phyloP scores from a whole-genome alignment of 73 alveolate genomes.

The Paramecium biaurelia region DNA sequence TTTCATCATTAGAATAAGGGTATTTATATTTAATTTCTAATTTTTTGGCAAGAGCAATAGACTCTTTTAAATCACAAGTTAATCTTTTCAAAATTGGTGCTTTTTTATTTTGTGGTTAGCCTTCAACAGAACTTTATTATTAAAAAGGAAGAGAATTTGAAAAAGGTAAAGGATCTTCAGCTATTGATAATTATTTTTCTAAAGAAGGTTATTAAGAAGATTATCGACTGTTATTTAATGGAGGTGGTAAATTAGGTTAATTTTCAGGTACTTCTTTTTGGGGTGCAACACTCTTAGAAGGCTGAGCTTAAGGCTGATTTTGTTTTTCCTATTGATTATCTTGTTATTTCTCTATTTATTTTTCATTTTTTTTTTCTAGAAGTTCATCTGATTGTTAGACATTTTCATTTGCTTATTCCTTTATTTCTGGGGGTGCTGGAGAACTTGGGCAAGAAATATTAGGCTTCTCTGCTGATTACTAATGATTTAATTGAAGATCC shows the following conservation, averaged over 20 bases:
- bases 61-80: conserved; percentile 29
- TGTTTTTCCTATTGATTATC: not conserved
- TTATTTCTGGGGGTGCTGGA: not conserved
- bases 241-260: not conserved
- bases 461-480: not conserved
- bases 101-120: not conserved
- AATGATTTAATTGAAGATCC: not conserved
- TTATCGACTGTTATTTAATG: not conserved
- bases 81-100: not conserved
- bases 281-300: not conserved
- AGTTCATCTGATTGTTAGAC: not conserved
- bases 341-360: not conserved
- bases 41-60: not conserved
- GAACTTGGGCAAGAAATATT: not conserved
- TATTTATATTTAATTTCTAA: conserved; percentile 11
- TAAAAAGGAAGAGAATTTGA: not conserved
- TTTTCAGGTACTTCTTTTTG: not conserved
- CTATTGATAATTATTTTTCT: not conserved
- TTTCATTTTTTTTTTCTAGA: not conserved
- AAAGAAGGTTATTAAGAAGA: not conserved
- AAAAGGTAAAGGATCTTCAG: conserved; percentile 38
- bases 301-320: not conserved
- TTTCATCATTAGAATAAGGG: not conserved
- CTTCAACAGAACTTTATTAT: not conserved
- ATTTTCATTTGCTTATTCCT: not conserved